Evolutionary conservation across 768 basidiomycete genomes (phyloP).

Genomic region (Rhodotorula diobovata): DNA sequence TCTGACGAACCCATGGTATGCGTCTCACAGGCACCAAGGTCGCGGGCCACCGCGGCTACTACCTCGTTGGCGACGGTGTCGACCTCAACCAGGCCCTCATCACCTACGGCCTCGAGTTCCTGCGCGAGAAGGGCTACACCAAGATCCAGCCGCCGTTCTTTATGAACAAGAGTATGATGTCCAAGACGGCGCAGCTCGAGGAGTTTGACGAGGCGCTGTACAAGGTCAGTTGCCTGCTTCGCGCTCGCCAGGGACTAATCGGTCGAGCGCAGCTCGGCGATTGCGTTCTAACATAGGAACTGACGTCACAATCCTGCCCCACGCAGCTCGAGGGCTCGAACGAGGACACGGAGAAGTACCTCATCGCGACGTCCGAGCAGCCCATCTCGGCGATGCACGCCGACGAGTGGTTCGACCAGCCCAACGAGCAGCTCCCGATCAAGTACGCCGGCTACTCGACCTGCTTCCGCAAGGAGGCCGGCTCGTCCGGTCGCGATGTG

Average conservation of each 20-base stretch:
- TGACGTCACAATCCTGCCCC: background rate
- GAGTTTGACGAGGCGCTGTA: slow-evolving; percentile 97
- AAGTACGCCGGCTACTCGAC: slow-evolving; percentile 64
- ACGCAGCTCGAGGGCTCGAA: slow-evolving; percentile 66
- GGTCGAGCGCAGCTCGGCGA: too few relatives aligned
- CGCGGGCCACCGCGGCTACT: slow-evolving; percentile 92
- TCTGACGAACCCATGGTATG: background rate
- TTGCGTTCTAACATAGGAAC: too few relatives aligned
- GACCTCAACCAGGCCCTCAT: slow-evolving; percentile 96
- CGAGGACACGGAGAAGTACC: slow-evolving; percentile 79
- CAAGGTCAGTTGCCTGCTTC: background rate
- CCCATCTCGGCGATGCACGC: slow-evolving; percentile 93
- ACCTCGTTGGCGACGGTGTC: slow-evolving; percentile 88
- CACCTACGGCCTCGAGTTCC: slow-evolving; percentile 87
- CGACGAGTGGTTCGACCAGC: slow-evolving; percentile 96
- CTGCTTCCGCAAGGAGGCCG: slow-evolving; percentile 98
- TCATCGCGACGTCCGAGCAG: slow-evolving; percentile 98
- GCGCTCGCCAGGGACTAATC: too few relatives aligned
- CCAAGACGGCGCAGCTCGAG: slow-evolving; percentile 92
- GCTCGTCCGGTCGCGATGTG: slow-evolving; percentile 93
- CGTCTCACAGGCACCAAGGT: slow-evolving; percentile 70
- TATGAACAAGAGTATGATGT: slow-evolving; percentile 97
- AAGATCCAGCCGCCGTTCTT: slow-evolving; percentile 97
- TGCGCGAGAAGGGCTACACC: slow-evolving; percentile 74
- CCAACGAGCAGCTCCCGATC: slow-evolving; percentile 85